A percentile compares a stretch with the other conserved stretches of the same genome.
Evolutionary conservation across 2,329 filamentous ascomycete species (phyloP).

Genomic region (Fusarium vanettenii): DNA sequence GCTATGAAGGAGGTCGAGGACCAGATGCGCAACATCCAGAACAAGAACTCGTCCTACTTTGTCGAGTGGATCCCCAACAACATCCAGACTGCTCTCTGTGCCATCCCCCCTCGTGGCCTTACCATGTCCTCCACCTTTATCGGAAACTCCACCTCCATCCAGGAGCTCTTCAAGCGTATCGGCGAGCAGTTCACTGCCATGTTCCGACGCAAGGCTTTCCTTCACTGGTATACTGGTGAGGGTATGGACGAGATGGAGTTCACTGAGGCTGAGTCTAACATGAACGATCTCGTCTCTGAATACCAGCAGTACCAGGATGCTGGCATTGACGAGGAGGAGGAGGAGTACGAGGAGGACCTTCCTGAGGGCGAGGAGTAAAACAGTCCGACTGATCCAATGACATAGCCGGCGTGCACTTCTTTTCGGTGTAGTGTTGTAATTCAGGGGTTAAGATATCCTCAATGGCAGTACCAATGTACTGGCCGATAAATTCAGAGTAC

Average conservation of each 20-base stretch:
- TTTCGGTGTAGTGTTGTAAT: conserved; percentile 49
- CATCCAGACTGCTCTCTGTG: conserved; percentile 99
- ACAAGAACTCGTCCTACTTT: conserved; percentile 99
- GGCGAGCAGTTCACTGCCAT: conserved; percentile 99
- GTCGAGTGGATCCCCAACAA: conserved; percentile 99
- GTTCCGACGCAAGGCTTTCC: conserved; percentile 99
- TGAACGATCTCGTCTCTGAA: conserved; percentile 99
- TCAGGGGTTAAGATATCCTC: conserved; percentile 56
- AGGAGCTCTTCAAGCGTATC: conserved; percentile 99
- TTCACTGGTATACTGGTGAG: conserved; percentile 99
- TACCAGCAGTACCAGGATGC: conserved; percentile 99
- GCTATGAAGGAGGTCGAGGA: conserved; percentile 99
- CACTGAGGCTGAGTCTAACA: conserved; percentile 99
- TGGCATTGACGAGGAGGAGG: conserved; percentile 95
- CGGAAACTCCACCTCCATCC: conserved; percentile 99
- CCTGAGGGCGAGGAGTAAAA: conserved; percentile 75
- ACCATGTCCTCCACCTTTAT: conserved; percentile 99
- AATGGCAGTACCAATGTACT: conserved; percentile 49
- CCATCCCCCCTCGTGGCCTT: conserved; percentile 95
- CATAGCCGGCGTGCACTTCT: conserved; percentile 46
- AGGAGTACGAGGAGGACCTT: conserved; percentile 91
- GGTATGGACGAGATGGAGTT: conserved; percentile 99
- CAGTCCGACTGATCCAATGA: conserved; percentile 22
- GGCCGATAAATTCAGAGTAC: conserved; percentile 47
- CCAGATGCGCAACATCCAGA: conserved; percentile 99